A percentile compares a stretch with the other conserved stretches of the same genome.
Conservation (phyloP, 1,139 yeast species). For the Lodderomyces margitis region DNA sequence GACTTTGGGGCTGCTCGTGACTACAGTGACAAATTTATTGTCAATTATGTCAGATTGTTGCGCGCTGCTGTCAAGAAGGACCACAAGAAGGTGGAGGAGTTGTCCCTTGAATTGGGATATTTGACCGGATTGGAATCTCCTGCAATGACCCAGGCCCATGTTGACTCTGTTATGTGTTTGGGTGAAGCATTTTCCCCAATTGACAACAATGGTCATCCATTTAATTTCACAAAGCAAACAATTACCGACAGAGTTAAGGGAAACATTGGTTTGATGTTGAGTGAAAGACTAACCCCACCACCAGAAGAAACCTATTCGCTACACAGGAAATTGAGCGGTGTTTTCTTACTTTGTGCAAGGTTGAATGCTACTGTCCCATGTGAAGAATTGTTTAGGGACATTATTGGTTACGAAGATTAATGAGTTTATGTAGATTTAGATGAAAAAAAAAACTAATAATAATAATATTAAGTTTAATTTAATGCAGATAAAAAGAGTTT, state of each 20-base stretch:
- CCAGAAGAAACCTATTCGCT: slow-evolving; percentile 97
- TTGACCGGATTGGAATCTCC: slow-evolving; percentile 87
- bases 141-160: slow-evolving; percentile 87
- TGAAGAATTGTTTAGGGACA: slow-evolving; percentile 70
- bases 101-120: slow-evolving; percentile 77
- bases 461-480: not conserved
- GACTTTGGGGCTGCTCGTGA: slow-evolving; percentile 97
- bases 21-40: slow-evolving; percentile 61
- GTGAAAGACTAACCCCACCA: slow-evolving; percentile 92
- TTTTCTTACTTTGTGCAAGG: slow-evolving; percentile 84
- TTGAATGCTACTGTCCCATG: slow-evolving; percentile 83
- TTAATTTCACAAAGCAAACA: slow-evolving; percentile 79
- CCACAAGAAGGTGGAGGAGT: slow-evolving; percentile 58
- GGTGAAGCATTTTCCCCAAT: slow-evolving; percentile 86
- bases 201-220: slow-evolving; percentile 47
- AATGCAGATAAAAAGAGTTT: not conserved
- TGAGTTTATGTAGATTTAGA: slow-evolving; percentile 1
- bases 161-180: slow-evolving; percentile 83
- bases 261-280: slow-evolving; percentile 83
- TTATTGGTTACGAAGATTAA: slow-evolving; percentile 49
- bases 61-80: slow-evolving; percentile 77
- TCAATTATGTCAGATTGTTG: slow-evolving; percentile 67
- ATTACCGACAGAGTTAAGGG: slow-evolving; percentile 89
- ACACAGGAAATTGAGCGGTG: slow-evolving; percentile 94
- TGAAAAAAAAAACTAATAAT: too few species aligned